Conservation (phyloP, 169 alveolate genomes). For the Besnoitia besnoiti region DNA sequence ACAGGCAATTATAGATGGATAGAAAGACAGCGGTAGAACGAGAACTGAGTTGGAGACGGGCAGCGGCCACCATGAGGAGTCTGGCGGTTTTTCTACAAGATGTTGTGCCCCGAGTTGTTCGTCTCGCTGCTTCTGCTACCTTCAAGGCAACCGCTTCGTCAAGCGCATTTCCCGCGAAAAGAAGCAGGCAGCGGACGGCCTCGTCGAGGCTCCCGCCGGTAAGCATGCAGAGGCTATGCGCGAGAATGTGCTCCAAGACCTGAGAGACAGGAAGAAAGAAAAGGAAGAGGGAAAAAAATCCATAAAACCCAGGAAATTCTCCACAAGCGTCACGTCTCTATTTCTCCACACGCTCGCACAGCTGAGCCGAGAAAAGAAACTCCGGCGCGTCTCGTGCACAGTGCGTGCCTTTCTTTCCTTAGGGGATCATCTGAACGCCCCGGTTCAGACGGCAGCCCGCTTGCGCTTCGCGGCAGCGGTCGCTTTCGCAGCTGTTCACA, state of each 20-base stretch:
- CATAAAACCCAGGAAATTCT: background rate
- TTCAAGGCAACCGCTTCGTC: background rate
- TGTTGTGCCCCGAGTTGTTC: too few species aligned
- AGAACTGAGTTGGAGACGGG: too few species aligned
- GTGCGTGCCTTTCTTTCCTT: background rate
- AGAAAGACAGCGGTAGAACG: too few species aligned
- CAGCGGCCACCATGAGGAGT: too few species aligned
- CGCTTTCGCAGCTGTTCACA: background rate
- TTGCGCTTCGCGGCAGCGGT: background rate
- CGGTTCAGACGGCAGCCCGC: background rate
- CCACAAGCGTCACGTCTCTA: background rate
- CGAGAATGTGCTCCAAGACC: background rate
- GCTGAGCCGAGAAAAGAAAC: background rate
- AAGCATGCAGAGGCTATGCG: constrained; percentile 5
- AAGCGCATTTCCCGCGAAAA: background rate
- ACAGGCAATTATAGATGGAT: too few species aligned
- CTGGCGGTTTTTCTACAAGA: too few species aligned
- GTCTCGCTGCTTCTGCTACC: background rate
- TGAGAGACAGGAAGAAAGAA: background rate
- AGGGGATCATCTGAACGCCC: background rate
- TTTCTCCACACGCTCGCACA: too few species aligned
- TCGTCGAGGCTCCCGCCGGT: constrained; percentile 13
- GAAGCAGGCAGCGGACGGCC: constrained; percentile 22
- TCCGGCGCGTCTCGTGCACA: background rate
- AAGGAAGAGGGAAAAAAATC: background rate